Percentiles rank a stretch among this genome's conserved stretches.
Conservation (phyloP, 148 eudicot genomes). For the Rhododendron ovatum region DNA sequence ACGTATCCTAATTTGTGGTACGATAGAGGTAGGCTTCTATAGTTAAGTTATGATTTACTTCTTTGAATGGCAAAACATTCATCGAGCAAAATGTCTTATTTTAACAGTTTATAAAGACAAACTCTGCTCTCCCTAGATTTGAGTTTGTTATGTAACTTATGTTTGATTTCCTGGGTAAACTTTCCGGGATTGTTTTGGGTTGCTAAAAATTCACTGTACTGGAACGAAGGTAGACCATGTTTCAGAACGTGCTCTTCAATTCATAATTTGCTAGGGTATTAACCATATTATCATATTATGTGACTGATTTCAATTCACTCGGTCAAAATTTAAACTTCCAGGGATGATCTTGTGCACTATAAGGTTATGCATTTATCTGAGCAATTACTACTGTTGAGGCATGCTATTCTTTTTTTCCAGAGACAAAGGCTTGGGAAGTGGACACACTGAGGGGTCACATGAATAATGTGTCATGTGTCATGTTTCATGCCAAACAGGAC, state of each 20-base stretch:
- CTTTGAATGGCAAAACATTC: not conserved
- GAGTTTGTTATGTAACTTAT: not conserved
- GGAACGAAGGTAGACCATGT: not conserved
- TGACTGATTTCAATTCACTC: not conserved
- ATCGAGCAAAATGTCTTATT: not conserved
- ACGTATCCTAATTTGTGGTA: not conserved
- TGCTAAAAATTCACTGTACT: not conserved
- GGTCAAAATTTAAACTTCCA: not conserved
- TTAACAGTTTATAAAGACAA: not conserved
- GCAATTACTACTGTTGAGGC: not conserved
- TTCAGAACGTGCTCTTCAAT: not conserved
- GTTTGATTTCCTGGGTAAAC: not conserved
- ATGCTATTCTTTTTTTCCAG: constrained; percentile 28
- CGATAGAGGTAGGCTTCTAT: not conserved
- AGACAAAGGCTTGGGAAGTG: constrained; percentile 95
- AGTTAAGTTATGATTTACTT: not conserved
- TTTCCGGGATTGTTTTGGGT: not conserved
- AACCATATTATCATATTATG: too few species aligned
- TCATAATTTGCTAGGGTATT: not conserved
- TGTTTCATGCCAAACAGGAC: constrained; percentile 86
- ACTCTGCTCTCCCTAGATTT: not conserved
- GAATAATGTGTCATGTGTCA: constrained; percentile 84
- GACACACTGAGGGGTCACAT: constrained; percentile 86
- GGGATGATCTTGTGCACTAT: not conserved
- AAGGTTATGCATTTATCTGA: not conserved